These are phyloP conservation scores for Sporisorium scitamineum DNA, from an alignment of 1,284 basidiomycete species.

Conservation along the genomic window DNA sequence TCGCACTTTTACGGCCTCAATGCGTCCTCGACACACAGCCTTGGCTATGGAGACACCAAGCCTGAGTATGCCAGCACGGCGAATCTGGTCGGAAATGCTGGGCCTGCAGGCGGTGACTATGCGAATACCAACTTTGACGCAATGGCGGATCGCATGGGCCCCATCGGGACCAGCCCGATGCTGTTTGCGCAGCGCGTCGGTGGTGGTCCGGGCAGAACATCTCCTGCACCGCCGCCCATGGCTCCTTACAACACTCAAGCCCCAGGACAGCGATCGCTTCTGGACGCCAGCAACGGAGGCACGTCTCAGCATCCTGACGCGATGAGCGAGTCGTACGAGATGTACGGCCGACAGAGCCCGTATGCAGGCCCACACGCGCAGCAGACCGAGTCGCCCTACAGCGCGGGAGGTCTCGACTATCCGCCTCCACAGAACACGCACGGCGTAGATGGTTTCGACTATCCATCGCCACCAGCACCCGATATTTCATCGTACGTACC, in stretches of 20 bases:
- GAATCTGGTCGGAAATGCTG: conserved; percentile 54
- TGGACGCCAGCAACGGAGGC: conserved; percentile 36
- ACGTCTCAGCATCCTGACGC: conserved; percentile 18
- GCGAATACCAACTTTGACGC: conserved; percentile 34
- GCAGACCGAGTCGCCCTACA: conserved; percentile 24
- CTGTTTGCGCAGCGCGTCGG: conserved; percentile 52
- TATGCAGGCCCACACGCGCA: conserved; percentile 9
- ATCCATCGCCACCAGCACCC: conserved; percentile 34
- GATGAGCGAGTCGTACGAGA: conserved; percentile 11
- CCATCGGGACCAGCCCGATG: conserved; percentile 58
- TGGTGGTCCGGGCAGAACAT: conserved; percentile 14
- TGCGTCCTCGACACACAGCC: conserved; percentile 27
- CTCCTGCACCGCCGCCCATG: conserved; percentile 19
- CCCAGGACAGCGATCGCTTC: conserved; percentile 22
- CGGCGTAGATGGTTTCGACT: conserved; percentile 48
- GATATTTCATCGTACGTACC: conserved; percentile 44
- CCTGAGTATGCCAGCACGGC: conserved; percentile 53
- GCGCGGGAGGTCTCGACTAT: conserved; percentile 40
- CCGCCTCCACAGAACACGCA: conserved; percentile 41
- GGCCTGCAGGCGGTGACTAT: conserved; percentile 41
- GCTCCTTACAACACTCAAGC: conserved; percentile 21
- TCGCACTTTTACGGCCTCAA: conserved; percentile 43
- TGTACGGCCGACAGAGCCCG: conserved; percentile 29
- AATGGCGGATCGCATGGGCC: conserved; percentile 52
- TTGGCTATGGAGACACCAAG: conserved; percentile 36